Percentiles rank a stretch among this genome's conserved stretches.
Evolutionary conservation across 768 basidiomycete species (phyloP).

Genomic region (Tricholoma hemisulphureum): DNA sequence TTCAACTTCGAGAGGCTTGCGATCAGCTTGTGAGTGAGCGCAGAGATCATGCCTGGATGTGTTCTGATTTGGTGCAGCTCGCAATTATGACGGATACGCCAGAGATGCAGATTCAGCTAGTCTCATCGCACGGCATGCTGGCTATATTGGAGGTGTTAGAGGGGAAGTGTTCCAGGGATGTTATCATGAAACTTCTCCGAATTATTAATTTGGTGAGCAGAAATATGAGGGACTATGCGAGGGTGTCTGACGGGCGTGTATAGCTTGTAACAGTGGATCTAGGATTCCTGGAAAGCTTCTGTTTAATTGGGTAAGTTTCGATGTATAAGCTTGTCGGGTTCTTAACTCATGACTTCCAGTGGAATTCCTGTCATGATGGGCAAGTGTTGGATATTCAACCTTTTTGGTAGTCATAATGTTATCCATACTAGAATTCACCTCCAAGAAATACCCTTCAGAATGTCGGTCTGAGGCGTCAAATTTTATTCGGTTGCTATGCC

Average conservation of each 20-base stretch:
- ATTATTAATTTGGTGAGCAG: slow-evolving; percentile 80
- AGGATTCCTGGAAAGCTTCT: slow-evolving; percentile 91
- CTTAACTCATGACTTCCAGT: slow-evolving; percentile 33
- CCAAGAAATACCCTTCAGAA: slow-evolving; percentile 90
- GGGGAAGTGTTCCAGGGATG: slow-evolving; percentile 80
- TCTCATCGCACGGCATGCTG: slow-evolving; percentile 92
- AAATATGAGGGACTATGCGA: not conserved
- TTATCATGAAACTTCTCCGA: slow-evolving; percentile 79
- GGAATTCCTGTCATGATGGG: slow-evolving; percentile 97
- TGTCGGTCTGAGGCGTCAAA: slow-evolving; percentile 94
- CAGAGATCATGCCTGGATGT: not conserved
- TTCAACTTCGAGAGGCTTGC: slow-evolving; percentile 79
- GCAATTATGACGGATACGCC: slow-evolving; percentile 73
- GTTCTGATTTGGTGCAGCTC: slow-evolving; percentile 43
- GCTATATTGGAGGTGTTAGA: slow-evolving; percentile 94
- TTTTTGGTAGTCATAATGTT: slow-evolving; percentile 1
- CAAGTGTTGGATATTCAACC: slow-evolving; percentile 29
- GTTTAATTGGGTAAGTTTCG: slow-evolving; percentile 73
- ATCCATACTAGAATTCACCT: slow-evolving; percentile 70
- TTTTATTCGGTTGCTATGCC: slow-evolving; percentile 89
- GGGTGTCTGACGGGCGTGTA: not conserved
- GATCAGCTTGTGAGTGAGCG: slow-evolving; percentile 75
- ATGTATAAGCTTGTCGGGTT: not conserved
- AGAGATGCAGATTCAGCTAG: slow-evolving; percentile 85
- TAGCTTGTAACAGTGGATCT: slow-evolving; percentile 72